Evolutionary conservation across 2,329 filamentous ascomycete genomes (phyloP).

Genomic region (Fusarium torulosum): DNA sequence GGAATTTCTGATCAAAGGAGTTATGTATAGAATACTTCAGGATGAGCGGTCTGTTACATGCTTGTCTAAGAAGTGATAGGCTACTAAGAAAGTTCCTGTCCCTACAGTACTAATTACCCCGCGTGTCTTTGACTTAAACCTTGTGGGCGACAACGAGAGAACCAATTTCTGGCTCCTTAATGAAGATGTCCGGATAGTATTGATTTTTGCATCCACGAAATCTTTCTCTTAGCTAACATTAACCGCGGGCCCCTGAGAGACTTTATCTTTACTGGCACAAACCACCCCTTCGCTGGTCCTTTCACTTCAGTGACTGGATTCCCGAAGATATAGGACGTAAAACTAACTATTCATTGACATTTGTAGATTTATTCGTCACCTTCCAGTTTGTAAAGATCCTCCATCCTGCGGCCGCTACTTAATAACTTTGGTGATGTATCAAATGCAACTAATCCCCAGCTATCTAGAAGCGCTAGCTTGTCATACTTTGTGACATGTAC

Average conservation of each 20-base stretch:
- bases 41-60: no score
- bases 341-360: no score
- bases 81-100: no score
- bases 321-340: background rate
- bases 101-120: no score
- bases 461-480: background rate
- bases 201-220: no score
- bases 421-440: background rate
- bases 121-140: no score
- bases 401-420: background rate
- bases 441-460: background rate
- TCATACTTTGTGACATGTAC: background rate
- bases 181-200: no score
- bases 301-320: conserved; percentile 20
- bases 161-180: no score
- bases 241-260: conserved; percentile 12
- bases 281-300: conserved; percentile 13
- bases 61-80: no score
- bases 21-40: no score
- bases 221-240: conserved; percentile 18
- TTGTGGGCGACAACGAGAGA: no score
- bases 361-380: background rate
- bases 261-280: conserved; percentile 8
- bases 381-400: background rate
- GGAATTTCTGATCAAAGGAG: no score